Percentiles rank a stretch among this genome's conserved stretches.
Evolutionary conservation across 495 filamentous ascomycete genomes (phyloP).

Genomic region (Xanthoparmelia taractica): DNA sequence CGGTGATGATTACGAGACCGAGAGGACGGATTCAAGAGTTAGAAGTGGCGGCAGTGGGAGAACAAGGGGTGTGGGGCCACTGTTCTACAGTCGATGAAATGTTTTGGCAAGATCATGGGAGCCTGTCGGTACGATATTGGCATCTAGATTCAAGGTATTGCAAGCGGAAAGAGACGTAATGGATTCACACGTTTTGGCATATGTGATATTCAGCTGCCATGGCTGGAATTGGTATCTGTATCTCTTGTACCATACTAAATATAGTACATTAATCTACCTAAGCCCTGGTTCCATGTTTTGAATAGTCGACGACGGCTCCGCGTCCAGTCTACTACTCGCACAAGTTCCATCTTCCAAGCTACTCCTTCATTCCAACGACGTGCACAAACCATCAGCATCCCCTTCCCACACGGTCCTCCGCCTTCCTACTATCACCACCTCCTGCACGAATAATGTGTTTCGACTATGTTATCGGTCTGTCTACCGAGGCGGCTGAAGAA

Average conservation of each 20-base stretch:
- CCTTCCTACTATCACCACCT: neutral
- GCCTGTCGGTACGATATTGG: neutral
- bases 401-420: neutral
- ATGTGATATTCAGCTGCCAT: slow-evolving; percentile 4
- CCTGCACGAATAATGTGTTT: neutral
- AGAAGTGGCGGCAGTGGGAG: slow-evolving; percentile 12
- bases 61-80: slow-evolving; percentile 10
- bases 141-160: neutral
- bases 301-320: neutral
- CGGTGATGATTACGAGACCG: slow-evolving; percentile 13
- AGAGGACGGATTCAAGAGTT: slow-evolving; percentile 15
- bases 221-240: slow-evolving; percentile 1
- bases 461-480: too few relatives aligned
- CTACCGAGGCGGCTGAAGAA: neutral
- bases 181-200: neutral
- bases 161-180: neutral
- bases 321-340: neutral
- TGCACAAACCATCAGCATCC: neutral
- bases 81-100: slow-evolving; percentile 12
- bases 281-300: neutral
- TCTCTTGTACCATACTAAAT: slow-evolving; percentile 4
- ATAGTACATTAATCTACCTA: neutral
- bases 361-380: neutral
- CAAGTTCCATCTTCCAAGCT: neutral
- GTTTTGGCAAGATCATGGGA: neutral